Evolutionary conservation across 1,284 basidiomycete species (phyloP), one percentile per base, ranked within the genome.

Genomic region (Agaricales sp.): DNA sequence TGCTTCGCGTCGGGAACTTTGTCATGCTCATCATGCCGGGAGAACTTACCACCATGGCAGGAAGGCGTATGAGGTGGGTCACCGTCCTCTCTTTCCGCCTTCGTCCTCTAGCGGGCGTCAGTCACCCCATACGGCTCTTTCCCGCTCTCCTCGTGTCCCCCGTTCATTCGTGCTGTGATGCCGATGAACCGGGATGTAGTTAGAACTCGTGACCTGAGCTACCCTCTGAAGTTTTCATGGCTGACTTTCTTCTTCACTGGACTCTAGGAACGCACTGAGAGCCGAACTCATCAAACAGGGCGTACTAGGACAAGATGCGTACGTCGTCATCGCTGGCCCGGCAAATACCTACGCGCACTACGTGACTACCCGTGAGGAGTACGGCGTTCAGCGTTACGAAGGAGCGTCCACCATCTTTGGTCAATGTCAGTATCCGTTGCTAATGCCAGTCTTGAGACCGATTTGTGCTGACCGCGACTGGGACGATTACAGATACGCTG

Each of bases 311-410:
- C 62, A 77, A 19, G 70, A 80, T 55, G 85, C 82, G 2, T 84
- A 86, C 55, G 81, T 89, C 50, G 83, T 87, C 43, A 66, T 87
- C 48, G 80, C 82, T 16, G 88, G 87, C 3, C 88, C 88, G 14
- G 86, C 85, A 0, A 89, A 89, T 55, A 86, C 85, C 8, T 91
- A 90, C 57, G 77, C 68, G 0, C 86, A 88, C 63, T 90, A 89
- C 59, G 70, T 89, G 48, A 68, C 82, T 1, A 90, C 87, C 16
- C 68, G 69, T 3, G 86, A 90, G 60, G 87, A 90, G 61, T 89
- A 88, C 61, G 64, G 69, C 13, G 68, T 86, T 2, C 87, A 91
- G 63, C 72, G 88, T 46, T 90, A 90, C 56, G 88, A 91, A 64
- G 88, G 87, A 26, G 83, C 85, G 0, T 87, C 84, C 38, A 91